Evolutionary conservation across 257 asterid species (phyloP).

Genomic region (Solanum peruvianum): DNA sequence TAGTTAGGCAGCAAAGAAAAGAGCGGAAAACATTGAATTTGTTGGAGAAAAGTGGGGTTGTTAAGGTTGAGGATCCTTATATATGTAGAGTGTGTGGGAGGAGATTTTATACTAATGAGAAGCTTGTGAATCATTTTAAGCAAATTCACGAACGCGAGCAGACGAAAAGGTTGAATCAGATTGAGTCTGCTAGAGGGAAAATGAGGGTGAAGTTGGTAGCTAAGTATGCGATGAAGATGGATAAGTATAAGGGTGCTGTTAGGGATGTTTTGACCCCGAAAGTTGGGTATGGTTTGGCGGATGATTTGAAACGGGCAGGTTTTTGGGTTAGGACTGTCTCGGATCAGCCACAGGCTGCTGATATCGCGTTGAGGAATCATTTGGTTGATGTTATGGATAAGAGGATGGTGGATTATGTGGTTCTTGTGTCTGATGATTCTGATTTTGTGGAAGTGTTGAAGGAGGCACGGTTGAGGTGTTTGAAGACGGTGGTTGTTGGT

Average conservation of each 20-base stretch:
- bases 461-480: constrained; percentile 76
- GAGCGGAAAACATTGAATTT: constrained; percentile 36
- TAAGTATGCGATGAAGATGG: constrained; percentile 70
- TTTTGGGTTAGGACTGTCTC: constrained; percentile 68
- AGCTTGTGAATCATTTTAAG: constrained; percentile 62
- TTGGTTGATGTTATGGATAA: constrained; percentile 76
- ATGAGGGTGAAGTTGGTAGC: constrained; percentile 69
- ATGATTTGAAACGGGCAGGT: constrained; percentile 75
- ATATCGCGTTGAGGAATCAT: constrained; percentile 47
- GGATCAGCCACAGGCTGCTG: constrained; percentile 76
- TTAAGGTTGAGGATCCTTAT: constrained; percentile 48
- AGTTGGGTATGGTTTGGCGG: constrained; percentile 67
- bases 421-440: constrained; percentile 81
- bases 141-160: constrained; percentile 79
- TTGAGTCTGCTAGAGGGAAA: constrained; percentile 74
- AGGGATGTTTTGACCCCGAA: constrained; percentile 62
- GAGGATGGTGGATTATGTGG: constrained; percentile 48
- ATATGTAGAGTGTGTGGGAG: constrained; percentile 83
- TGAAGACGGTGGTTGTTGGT: constrained; percentile 85
- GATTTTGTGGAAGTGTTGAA: constrained; percentile 57
- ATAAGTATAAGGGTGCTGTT: constrained; percentile 68
- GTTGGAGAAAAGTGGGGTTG: constrained; percentile 44
- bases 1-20: constrained; percentile 36
- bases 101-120: constrained; percentile 58
- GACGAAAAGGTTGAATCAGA: constrained; percentile 63